Conservation (phyloP, 768 basidiomycete species). For the Cubamyces sp. region DNA sequence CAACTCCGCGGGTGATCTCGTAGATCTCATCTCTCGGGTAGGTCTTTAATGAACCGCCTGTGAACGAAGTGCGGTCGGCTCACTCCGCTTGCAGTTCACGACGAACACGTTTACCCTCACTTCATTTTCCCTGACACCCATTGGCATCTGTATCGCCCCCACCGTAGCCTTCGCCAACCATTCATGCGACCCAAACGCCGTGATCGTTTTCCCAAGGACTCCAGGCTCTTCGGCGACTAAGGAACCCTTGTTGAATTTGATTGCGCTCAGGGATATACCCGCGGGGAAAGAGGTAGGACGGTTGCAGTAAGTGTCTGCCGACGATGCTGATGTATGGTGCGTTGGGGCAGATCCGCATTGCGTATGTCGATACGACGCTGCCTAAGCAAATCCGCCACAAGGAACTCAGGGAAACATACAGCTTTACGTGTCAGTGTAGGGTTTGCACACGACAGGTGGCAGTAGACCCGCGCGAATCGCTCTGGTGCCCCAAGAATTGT, state of each 20-base stretch:
- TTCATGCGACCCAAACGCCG: constrained; percentile 86
- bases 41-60: constrained; percentile 26
- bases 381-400: constrained; percentile 58
- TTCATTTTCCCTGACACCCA: constrained; percentile 72
- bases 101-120: constrained; percentile 92
- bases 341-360: constrained; percentile 64
- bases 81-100: constrained; percentile 61
- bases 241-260: constrained; percentile 72
- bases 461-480: constrained; percentile 68
- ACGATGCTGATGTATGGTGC: background rate
- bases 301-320: background rate
- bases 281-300: constrained; percentile 68
- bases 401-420: constrained; percentile 71
- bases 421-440: constrained; percentile 72
- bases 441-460: constrained; percentile 47
- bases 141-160: constrained; percentile 87
- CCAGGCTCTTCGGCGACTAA: constrained; percentile 37
- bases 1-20: constrained; percentile 60
- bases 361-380: constrained; percentile 86
- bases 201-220: constrained; percentile 83
- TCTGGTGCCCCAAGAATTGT: constrained; percentile 72
- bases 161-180: constrained; percentile 84
- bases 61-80: background rate
- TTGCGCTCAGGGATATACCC: constrained; percentile 68
- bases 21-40: constrained; percentile 75